Base-by-base conservation (phyloP, 768 basidiomycete species). In the Rhizopogon vulgaris region DNA sequence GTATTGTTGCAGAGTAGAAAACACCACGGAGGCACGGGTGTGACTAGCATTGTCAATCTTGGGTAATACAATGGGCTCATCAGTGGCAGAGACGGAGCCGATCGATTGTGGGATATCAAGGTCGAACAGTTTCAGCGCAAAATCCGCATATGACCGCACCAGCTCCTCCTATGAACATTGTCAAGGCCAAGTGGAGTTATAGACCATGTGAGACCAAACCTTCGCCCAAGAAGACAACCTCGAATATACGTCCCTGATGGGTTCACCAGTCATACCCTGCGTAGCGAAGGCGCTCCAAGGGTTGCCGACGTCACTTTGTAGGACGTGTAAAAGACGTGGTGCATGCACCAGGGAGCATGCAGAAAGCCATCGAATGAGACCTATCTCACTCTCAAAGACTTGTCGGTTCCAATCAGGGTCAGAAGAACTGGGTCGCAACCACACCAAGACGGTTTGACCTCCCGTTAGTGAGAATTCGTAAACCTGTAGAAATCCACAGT, bases 61-160 rank as follows among this genome's bases (percentile, higher is more conserved):
- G 11, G 51, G 51, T 52, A 50, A 17, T 25, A 52, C 51, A 15
- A 25, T 1, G n/a, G 50, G 51, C 15, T 32, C 32, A 27, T 34
- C 32, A 17, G 22, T 37, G 36, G 34, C 22, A 38, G 49, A 34
- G 34, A 30, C 22, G 14, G 48, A 28, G 32, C 41, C 52, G 25
- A 51, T 53, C 12, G 12, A 27, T 45, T 54, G 53, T 36, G 53
- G 53, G 28, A 54, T 22, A 46, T 24, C 15, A n/a, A 54, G 36
- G 3, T 30, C 37, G 41, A 55, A 54, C 30, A 54, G 15, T 17
- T 45, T 43, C 8, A 54, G 53, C 18, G 43, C 41, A 7, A 54
- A 28, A 22, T 54, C 40, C 38, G 53, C 53, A 55, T 54, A 54
- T 54, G 41, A 54, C 30, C 41, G 24, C 25, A 54, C 53, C 3